Conservation (phyloP, 148 eudicot genomes). For the Beta vulgaris region DNA sequence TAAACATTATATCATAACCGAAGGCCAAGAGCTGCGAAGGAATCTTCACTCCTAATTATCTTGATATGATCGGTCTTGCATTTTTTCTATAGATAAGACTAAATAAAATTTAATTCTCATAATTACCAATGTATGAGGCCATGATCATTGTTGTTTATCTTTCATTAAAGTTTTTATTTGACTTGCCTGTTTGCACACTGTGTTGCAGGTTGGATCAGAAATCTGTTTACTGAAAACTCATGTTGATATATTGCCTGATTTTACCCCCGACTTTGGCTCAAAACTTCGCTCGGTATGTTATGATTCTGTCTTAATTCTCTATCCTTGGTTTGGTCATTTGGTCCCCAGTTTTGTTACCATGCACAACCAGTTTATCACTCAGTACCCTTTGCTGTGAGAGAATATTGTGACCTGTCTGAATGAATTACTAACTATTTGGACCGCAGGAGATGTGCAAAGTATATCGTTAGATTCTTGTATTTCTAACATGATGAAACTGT, state of each 20-base stretch:
- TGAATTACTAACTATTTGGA: neutral
- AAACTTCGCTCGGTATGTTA: conserved; percentile 66
- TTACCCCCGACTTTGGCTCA: conserved; percentile 80
- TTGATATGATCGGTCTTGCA: neutral
- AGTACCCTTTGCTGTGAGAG: neutral
- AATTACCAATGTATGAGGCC: neutral
- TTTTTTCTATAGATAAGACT: neutral
- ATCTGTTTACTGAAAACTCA: conserved; percentile 90
- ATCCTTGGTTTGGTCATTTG: neutral
- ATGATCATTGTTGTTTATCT: neutral
- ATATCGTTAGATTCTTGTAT: neutral
- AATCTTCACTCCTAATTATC: neutral
- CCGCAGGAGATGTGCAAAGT: neutral
- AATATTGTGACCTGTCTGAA: neutral
- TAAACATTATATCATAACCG: neutral
- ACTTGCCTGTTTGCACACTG: neutral
- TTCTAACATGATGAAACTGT: neutral
- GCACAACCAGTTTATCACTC: neutral
- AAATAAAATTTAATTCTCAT: neutral
- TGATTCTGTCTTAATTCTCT: conserved; percentile 3
- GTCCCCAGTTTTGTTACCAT: neutral
- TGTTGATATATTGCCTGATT: conserved; percentile 92
- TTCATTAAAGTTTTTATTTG: neutral
- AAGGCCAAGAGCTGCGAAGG: neutral
- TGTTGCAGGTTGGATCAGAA: conserved; percentile 78